Base-by-base conservation (phyloP, 2,329 filamentous ascomycete species). In the Claviceps africana region DNA sequence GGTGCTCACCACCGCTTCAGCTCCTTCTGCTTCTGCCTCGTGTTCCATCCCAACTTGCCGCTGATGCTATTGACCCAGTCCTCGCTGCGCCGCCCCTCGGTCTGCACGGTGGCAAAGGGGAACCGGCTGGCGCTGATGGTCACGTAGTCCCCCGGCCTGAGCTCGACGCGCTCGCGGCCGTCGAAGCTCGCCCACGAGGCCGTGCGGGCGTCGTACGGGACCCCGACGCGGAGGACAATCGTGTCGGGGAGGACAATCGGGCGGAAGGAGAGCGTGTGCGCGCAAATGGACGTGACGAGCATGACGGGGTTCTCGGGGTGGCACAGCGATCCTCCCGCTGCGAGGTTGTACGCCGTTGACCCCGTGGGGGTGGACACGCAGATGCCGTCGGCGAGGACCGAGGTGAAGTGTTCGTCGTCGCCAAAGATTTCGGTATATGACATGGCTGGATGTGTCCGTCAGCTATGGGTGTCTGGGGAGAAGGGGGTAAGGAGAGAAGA, bases 151-250 rank as follows among this genome's bases (percentile, higher is more conserved):
- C 87, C 87, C 0, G 86, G 84, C 48, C 71, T 66, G 39, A 93
- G 73, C 70, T 93, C 86, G n/a, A 87, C 70, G 70, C 89, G 81
- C 72, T 96, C 88, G 55, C 89, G 79, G 1, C 93, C 93, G 67
- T 98, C 93, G 65, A 98, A 98, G 67, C 88, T 95, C n/a, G 90
- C 93, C 91, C 93, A 98, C 42, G 86, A 90, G 59, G 82, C 85
- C 4, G 88, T 89, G 48, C 93, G 77, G 9, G 90, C 88, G 66
- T 94, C 85, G 65, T 95, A 97, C 0, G 93, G 93, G n/a, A 97
- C 90, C 11, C 91, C 93, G 19, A 95, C 78, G 39, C 93, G 82
- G 54, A 98, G 74, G 1, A 97, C 91, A 56, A 97, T 95, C 0
- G 91, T 96, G 68, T 98, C 93, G 0, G 93, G 93, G 2, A 97